phyloP scores from a whole-genome alignment of 2,329 filamentous ascomycete genomes.

The Trichoderma aggressivum region DNA sequence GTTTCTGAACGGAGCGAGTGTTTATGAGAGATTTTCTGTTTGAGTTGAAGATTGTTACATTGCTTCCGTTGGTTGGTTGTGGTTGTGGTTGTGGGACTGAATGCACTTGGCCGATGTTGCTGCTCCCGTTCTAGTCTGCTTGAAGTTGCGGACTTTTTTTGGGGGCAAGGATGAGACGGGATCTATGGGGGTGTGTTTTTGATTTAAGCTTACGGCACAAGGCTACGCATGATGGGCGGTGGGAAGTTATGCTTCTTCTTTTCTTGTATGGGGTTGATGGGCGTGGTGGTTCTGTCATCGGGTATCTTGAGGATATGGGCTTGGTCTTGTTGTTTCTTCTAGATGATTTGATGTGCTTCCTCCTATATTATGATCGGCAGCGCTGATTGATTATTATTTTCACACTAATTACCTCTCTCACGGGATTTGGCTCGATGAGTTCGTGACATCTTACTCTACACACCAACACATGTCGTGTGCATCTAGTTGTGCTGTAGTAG shows the following conservation, averaged over 20 bases:
- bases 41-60: not conserved
- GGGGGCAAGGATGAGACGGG: not conserved
- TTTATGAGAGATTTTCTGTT: not conserved
- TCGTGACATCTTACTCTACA: not conserved
- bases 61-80: not conserved
- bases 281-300: not conserved
- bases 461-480: not conserved
- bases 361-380: not conserved
- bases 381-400: not conserved
- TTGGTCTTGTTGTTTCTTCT: not conserved
- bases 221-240: not conserved
- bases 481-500: not conserved
- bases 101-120: not conserved
- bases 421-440: too few species aligned
- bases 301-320: not conserved
- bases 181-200: not conserved
- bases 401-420: not conserved
- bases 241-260: not conserved
- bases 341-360: not conserved
- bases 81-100: not conserved
- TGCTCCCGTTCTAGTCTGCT: not conserved
- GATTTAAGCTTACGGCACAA: not conserved
- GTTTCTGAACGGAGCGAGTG: not conserved
- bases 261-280: not conserved
- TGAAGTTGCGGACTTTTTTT: not conserved